Evolutionary conservation across 345 rosid species (phyloP).

Genomic region (Lepidium aucheri): DNA sequence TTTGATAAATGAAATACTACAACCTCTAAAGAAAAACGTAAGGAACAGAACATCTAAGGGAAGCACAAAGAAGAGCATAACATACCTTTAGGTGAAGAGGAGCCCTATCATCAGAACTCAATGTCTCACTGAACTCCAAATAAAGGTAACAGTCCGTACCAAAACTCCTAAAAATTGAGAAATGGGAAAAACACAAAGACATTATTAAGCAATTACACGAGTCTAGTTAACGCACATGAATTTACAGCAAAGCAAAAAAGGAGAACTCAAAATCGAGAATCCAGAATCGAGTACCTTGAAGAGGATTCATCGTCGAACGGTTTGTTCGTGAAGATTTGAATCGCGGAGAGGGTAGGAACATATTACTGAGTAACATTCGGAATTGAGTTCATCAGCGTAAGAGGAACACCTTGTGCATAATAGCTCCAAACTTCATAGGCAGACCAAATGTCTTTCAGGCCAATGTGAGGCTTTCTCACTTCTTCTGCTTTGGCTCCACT

Average conservation of each 20-base stretch:
- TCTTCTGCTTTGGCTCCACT: neutral
- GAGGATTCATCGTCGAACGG: neutral
- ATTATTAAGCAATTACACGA: too few species aligned
- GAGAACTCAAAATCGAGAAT: neutral
- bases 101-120: neutral
- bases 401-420: neutral
- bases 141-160: neutral
- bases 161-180: neutral
- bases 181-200: neutral
- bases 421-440: neutral
- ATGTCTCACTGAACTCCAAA: neutral
- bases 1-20: neutral
- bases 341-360: neutral
- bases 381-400: neutral
- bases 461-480: neutral
- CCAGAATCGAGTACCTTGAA: neutral
- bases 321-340: conserved; percentile 10
- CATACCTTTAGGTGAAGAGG: neutral
- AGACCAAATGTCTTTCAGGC: neutral
- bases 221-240: too few species aligned
- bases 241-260: neutral
- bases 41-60: neutral
- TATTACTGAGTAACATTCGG: neutral
- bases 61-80: neutral
- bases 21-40: neutral